Evolutionary conservation across 371 early-diverging fungal species (phyloP).

Genomic region (Mucor saturninus): DNA sequence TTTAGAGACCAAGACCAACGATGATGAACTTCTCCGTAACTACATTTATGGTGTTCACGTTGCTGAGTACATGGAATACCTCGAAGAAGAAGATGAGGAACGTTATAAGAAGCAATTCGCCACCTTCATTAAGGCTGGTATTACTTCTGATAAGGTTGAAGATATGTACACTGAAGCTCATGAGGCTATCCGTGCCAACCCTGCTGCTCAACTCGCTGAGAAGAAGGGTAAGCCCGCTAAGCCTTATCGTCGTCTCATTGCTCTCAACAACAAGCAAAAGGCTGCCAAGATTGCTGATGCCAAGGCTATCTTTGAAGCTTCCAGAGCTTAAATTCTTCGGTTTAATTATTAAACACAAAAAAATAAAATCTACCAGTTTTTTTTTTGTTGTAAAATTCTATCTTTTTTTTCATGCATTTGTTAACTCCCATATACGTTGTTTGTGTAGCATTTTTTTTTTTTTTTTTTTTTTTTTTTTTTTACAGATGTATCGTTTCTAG

Average conservation of each 20-base stretch:
- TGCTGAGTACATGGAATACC: conserved; percentile 97
- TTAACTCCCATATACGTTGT: too few relatives aligned
- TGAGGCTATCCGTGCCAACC: conserved; percentile 94
- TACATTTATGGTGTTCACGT: conserved; percentile 99
- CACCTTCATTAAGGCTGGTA: conserved; percentile 91
- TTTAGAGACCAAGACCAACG: conserved; percentile 88
- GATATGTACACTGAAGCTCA: conserved; percentile 97
- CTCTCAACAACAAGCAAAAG: conserved; percentile 88
- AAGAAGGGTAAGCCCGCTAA: conserved; percentile 71
- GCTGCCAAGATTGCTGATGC: conserved; percentile 88
- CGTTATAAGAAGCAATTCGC: conserved; percentile 98
- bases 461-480: too few relatives aligned
- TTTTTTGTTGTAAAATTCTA: too few relatives aligned
- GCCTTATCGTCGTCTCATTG: conserved; percentile 63
- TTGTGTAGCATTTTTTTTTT: too few relatives aligned
- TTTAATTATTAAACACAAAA: too few relatives aligned
- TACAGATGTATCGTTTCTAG: too few relatives aligned
- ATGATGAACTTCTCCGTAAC: conserved; percentile 94
- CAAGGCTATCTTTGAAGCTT: conserved; percentile 78
- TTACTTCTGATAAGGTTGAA: conserved; percentile 94
- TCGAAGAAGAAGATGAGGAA: conserved; percentile 99
- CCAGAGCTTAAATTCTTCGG: neutral
- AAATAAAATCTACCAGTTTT: too few relatives aligned
- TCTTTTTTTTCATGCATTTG: too few relatives aligned
- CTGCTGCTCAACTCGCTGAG: conserved; percentile 71